phyloP scores from a whole-genome alignment of 1,284 basidiomycete genomes.

The Trametes pubescens region DNA sequence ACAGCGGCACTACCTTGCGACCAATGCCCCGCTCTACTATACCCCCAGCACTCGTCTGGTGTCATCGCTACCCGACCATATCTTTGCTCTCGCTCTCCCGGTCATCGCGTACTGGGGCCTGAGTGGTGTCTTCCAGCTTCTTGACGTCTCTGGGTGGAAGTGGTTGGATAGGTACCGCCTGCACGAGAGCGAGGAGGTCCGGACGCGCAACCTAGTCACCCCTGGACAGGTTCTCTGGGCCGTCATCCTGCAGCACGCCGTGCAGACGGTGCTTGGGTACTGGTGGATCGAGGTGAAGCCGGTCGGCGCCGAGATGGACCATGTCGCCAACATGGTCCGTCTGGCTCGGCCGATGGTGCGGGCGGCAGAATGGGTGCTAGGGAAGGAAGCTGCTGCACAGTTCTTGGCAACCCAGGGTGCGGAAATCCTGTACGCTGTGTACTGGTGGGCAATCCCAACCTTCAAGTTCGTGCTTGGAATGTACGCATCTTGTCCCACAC shows the following conservation, averaged over 20 bases:
- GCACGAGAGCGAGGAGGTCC: conserved; percentile 88
- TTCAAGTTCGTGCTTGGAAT: conserved; percentile 84
- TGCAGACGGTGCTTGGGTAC: conserved; percentile 85
- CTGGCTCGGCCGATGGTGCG: conserved; percentile 53
- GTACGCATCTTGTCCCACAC: conserved; percentile 58
- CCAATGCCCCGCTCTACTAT: conserved; percentile 40
- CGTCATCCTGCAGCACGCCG: conserved; percentile 58
- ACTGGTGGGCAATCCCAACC: conserved; percentile 95
- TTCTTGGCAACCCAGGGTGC: conserved; percentile 57
- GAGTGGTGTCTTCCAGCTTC: conserved; percentile 82
- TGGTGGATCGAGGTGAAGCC: conserved; percentile 71
- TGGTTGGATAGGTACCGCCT: conserved; percentile 89
- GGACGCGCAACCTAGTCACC: conserved; percentile 80
- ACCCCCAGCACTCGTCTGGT: conserved; percentile 32
- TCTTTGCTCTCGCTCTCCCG: conserved; percentile 79
- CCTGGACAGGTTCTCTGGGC: conserved; percentile 76
- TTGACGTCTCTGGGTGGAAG: conserved; percentile 81
- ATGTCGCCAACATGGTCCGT: conserved; percentile 53
- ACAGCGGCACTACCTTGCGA: conserved; percentile 39
- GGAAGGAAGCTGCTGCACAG: conserved; percentile 40
- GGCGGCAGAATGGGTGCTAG: conserved; percentile 52
- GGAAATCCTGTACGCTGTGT: conserved; percentile 71
- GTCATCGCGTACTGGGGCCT: conserved; percentile 89
- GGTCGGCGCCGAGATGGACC: conserved; percentile 55
- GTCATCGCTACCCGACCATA: conserved; percentile 62